Base-by-base conservation (phyloP, 495 filamentous ascomycete genomes). In the Lepraria neglecta region DNA sequence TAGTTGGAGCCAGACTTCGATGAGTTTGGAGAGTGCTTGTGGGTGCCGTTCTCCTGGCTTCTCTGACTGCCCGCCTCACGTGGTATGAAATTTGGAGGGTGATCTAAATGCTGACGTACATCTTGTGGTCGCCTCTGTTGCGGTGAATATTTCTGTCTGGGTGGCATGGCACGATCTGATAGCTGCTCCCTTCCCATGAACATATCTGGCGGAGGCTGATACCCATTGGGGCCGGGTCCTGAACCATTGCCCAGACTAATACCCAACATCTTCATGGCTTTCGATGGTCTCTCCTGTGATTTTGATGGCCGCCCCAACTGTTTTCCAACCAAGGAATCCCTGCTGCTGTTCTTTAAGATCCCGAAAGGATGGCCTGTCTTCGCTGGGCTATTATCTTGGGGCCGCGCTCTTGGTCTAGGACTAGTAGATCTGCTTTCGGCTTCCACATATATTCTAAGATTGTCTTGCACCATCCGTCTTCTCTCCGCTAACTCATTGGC, bases 401-500 rank as follows among this genome's bases (percentile, higher is more conserved):
- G 85, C 54, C 72, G 73, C 51, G 60, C 72, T 75, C 79, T 38
- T 46, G 75, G 70, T 35, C 71, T 65, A 58, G 78, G 74, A 69
- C 79, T 75, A 67, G 78, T 66, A 64, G 89, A 75, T 69, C 79
- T 72, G 73, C 80, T 78, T 65, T 88, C 87, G 10, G 77, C 80
- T 62, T 89, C 87, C 17, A 83, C 84, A 65, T 86, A 87, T 19
- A 78, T 88, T 17, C 84, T 84, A 31, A 97, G 74, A 67, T 86
- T 90, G 72, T 95, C 90, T 64, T 91, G 86, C 38, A 96, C 87
- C 19, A 83, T 87, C 35, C 85, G 80, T 55, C 87, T 83, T 45
- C 90, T 81, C 68, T 87, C 80, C 0, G 89, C 90, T 24, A 96
- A 83, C 67, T 94, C 89, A 59, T 79, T 85, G 24, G 84, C 84